Base-by-base conservation (phyloP, 164 flowering plant genomes). In the Annona cherimola region DNA sequence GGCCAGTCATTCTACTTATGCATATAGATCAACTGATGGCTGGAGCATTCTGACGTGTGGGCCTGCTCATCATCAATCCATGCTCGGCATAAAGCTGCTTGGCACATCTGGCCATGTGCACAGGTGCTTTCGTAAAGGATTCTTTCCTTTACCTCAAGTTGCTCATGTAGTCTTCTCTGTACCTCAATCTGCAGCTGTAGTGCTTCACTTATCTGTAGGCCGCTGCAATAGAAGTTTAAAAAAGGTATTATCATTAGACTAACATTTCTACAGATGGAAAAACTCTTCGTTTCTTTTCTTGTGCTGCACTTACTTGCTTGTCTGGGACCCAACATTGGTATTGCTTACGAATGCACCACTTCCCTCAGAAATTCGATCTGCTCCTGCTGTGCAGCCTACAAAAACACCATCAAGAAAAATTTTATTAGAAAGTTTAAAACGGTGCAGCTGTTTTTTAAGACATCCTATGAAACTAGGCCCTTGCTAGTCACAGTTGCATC, bases 131-230 rank as follows among this genome's bases (percentile, higher is more conserved):
- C 57, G 14, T 8, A 11, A 16, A 43, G 14, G 11, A 43, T 12
- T 16, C n/a, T 67, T 14, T 16, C 5, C 26, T 59, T 67, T 84
- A 93, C 98, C 96, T 94, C 98, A 59, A 92, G 95, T 80, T 94
- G 97, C 73, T 94, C 97, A 71, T 92, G 92, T 65, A 94, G 84
- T 76, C 91, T 84, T 89, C 89, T 82, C 81, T 94, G 97, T 69
- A 90, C 98, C 82, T 94, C 98, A 72, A 90, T 90, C 78, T 94
- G 98, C 91, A 90, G 90, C 78, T 94, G 91, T 71, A 94, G 81
- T 62, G 98, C 86, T 81, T 94, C 98, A 55, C 83, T 81, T 73
- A 94, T 78, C 54, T 86, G 97, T 70, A 87, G 69, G 76, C 76
- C 77, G 79, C 98, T 91, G 94, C 57, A 69, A 70, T 8, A 50